Percentiles rank a stretch among this genome's conserved stretches.
Conservation (phyloP, 179 eudicot genomes). For the Nepenthes alata region DNA sequence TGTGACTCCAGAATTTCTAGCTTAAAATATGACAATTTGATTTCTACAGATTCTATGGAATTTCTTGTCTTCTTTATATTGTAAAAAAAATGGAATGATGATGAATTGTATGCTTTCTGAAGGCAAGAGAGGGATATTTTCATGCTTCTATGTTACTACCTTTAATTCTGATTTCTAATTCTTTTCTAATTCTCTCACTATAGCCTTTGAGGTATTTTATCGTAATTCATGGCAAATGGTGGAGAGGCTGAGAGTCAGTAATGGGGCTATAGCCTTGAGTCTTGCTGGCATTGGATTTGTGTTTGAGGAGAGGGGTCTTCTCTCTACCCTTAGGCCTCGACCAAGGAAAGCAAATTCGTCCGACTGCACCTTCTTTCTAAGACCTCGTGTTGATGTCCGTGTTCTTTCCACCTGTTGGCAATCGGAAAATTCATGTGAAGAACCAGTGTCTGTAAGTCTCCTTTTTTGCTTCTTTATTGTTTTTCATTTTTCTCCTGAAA, state of each 20-base stretch:
- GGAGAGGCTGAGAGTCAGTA: constrained; percentile 45
- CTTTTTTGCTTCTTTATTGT: not conserved
- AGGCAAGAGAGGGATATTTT: not conserved
- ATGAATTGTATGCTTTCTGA: no score
- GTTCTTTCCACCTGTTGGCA: constrained; percentile 30
- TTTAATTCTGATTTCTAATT: not conserved
- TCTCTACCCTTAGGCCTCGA: constrained; percentile 56
- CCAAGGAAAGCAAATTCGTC: constrained; percentile 56
- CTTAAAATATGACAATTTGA: no score
- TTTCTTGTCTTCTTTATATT: no score
- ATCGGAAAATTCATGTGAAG: constrained; percentile 29
- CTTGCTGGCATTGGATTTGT: constrained; percentile 38
- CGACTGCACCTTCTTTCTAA: constrained; percentile 71
- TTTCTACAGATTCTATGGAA: no score
- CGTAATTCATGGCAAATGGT: constrained; percentile 53
- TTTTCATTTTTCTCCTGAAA: not conserved
- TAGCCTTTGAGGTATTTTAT: constrained; percentile 79
- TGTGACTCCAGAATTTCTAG: no score
- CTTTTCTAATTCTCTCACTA: not conserved
- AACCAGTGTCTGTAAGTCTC: constrained; percentile 33
- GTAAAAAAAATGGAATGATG: no score
- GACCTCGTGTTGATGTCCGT: constrained; percentile 77
- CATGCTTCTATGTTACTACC: not conserved
- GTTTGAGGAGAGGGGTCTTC: constrained; percentile 41
- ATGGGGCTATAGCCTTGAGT: constrained; percentile 39